Evolutionary conservation across 1,139 yeast genomes (phyloP).

Genomic region (Sugiyamaella grinbergsii): DNA sequence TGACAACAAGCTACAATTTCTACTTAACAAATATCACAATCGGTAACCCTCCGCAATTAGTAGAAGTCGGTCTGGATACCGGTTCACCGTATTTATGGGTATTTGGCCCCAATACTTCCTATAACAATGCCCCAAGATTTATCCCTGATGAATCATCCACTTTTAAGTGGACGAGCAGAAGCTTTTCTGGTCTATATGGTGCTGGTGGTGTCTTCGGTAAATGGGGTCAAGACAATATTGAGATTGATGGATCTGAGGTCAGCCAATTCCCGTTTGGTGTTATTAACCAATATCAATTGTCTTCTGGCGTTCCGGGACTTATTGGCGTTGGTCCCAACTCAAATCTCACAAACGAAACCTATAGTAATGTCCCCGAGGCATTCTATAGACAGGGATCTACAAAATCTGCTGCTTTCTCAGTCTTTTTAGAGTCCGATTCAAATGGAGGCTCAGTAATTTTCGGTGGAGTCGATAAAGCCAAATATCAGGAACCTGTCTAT

Average conservation of each 20-base stretch:
- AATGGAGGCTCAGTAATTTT: conserved; percentile 44
- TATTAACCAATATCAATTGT: conserved; percentile 33
- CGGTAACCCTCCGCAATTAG: conserved; percentile 42
- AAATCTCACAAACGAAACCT: conserved; percentile 36
- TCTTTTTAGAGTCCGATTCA: conserved; percentile 43
- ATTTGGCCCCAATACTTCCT: conserved; percentile 39
- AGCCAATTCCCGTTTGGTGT: conserved; percentile 54
- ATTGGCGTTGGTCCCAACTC: conserved; percentile 42
- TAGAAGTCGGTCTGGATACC: conserved; percentile 44
- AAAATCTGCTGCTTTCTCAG: conserved; percentile 56
- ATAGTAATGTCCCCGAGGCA: conserved; percentile 63
- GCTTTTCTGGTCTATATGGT: conserved; percentile 56
- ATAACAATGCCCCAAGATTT: conserved; percentile 41
- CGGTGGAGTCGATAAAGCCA: conserved; percentile 49
- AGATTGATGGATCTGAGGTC: conserved; percentile 49
- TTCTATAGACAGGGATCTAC: conserved; percentile 58
- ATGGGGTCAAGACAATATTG: conserved; percentile 63
- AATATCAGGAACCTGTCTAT: conserved; percentile 42
- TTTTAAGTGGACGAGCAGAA: conserved; percentile 27
- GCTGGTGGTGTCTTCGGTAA: conserved; percentile 65
- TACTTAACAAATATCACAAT: conserved; percentile 40
- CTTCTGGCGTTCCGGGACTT: conserved; percentile 43
- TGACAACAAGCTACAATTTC: conserved; percentile 35
- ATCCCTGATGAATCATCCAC: conserved; percentile 36
- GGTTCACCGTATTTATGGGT: conserved; percentile 50